Conservation (phyloP, 352 stramenopile genomes). For the Globisporangium recalcitrans region DNA sequence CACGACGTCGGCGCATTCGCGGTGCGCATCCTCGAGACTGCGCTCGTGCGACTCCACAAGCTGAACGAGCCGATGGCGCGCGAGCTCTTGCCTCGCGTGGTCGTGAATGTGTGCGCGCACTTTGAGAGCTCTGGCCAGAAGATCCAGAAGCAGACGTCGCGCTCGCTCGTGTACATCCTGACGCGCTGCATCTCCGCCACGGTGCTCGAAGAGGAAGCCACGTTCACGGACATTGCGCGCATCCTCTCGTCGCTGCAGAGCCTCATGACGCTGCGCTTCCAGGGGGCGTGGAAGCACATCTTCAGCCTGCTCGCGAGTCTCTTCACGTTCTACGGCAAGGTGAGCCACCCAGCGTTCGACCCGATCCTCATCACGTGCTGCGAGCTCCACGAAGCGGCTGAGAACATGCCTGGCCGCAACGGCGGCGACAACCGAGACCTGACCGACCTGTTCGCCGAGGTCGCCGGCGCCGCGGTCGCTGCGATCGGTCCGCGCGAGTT, state of each 20-base stretch:
- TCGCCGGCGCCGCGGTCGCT: conserved; percentile 57
- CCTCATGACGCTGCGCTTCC: conserved; percentile 80
- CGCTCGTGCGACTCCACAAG: conserved; percentile 59
- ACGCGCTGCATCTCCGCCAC: conserved; percentile 50
- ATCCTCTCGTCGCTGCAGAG: conserved; percentile 74
- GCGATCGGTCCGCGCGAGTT: conserved; percentile 64
- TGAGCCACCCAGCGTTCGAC: conserved; percentile 53
- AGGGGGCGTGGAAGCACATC: conserved; percentile 73
- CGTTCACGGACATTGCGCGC: conserved; percentile 55
- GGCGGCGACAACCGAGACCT: conserved; percentile 30
- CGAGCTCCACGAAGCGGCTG: conserved; percentile 74
- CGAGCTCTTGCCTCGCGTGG: conserved; percentile 72
- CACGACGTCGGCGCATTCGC: conserved; percentile 52
- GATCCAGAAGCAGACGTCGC: conserved; percentile 58
- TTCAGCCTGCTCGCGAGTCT: conserved; percentile 69
- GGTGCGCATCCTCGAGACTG: conserved; percentile 58
- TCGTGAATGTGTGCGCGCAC: conserved; percentile 64
- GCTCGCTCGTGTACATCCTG: conserved; percentile 61
- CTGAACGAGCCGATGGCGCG: conserved; percentile 50
- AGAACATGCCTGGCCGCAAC: conserved; percentile 52
- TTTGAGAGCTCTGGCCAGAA: conserved; percentile 51
- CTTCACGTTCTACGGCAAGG: conserved; percentile 63
- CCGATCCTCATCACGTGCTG: conserved; percentile 66
- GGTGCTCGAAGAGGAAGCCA: conserved; percentile 47
- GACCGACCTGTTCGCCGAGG: conserved; percentile 56